Conservation (phyloP, 768 basidiomycete genomes). For the Candolleomyces aberdarensis region DNA sequence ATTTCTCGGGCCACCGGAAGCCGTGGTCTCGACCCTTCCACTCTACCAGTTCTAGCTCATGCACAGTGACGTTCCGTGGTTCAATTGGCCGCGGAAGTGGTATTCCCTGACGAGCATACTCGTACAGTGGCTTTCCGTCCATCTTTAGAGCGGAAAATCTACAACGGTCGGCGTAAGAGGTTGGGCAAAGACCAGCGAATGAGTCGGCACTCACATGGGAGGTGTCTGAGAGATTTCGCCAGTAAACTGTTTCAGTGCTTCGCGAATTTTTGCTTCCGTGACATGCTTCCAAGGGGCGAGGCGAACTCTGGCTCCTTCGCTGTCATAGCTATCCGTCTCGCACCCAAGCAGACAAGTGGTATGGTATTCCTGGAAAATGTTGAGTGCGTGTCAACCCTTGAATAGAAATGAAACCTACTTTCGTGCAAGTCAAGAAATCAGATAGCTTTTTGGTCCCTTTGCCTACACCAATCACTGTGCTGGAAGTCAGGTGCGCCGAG, state of each 20-base stretch:
- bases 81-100: conserved; percentile 96
- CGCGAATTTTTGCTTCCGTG: conserved; percentile 72
- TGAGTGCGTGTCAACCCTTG: background rate
- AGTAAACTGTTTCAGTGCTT: conserved; percentile 65
- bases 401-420: conserved; percentile 46
- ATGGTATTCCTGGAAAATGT: conserved; percentile 69
- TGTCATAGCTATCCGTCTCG: conserved; percentile 93
- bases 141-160: conserved; percentile 99
- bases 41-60: conserved; percentile 71
- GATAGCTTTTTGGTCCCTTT: conserved; percentile 85
- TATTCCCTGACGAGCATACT: conserved; percentile 89
- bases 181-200: conserved; percentile 5
- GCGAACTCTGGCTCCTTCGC: conserved; percentile 79
- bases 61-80: conserved; percentile 75
- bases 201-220: conserved; percentile 63
- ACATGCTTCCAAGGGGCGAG: conserved; percentile 81
- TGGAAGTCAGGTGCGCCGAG: background rate
- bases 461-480: conserved; percentile 81
- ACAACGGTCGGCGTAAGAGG: conserved; percentile 2
- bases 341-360: conserved; percentile 91
- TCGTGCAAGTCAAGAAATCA: conserved; percentile 84
- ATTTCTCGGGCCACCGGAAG: conserved; percentile 74
- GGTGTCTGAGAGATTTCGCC: conserved; percentile 90
- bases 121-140: conserved; percentile 94
- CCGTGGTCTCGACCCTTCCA: conserved; percentile 78